Conservation (phyloP, 176 grass and related monocot genomes). For the Bothriochloa decipiens region DNA sequence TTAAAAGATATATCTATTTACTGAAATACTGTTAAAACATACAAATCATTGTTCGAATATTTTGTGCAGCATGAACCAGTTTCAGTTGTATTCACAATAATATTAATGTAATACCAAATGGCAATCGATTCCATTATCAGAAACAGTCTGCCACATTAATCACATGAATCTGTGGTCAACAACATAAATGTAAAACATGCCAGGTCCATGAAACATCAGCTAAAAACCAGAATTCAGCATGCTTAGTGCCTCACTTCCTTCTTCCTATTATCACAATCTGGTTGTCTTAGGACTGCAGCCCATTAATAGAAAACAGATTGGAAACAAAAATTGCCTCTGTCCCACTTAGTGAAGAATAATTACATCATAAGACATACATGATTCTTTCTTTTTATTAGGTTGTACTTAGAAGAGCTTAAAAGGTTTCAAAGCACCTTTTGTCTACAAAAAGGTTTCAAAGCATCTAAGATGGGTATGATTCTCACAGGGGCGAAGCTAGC, state of each 20-base stretch:
- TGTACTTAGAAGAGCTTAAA: conserved; percentile 1
- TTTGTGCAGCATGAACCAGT: neutral
- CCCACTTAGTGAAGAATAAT: conserved; percentile 1
- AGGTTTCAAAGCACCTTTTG: neutral
- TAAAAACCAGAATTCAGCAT: neutral
- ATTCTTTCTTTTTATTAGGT: neutral
- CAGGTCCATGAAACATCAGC: neutral
- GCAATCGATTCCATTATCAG: neutral
- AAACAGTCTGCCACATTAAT: neutral
- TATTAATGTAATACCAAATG: neutral
- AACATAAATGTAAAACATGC: conserved; percentile 18
- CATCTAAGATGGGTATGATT: neutral
- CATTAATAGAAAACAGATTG: conserved; percentile 28
- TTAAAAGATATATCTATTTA: neutral
- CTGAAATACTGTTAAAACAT: neutral
- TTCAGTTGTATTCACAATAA: neutral
- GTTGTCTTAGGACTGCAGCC: neutral
- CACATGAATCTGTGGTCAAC: conserved; percentile 3
- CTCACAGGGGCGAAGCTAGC: neutral
- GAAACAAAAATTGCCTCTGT: neutral
- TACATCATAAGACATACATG: neutral
- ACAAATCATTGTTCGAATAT: neutral
- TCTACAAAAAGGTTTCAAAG: too few species aligned
- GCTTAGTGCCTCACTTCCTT: neutral
- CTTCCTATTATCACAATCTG: neutral